Evolutionary conservation across 345 rosid genomes (phyloP), one percentile per base, ranked within the genome.

Genomic region (Citrus glauca): DNA sequence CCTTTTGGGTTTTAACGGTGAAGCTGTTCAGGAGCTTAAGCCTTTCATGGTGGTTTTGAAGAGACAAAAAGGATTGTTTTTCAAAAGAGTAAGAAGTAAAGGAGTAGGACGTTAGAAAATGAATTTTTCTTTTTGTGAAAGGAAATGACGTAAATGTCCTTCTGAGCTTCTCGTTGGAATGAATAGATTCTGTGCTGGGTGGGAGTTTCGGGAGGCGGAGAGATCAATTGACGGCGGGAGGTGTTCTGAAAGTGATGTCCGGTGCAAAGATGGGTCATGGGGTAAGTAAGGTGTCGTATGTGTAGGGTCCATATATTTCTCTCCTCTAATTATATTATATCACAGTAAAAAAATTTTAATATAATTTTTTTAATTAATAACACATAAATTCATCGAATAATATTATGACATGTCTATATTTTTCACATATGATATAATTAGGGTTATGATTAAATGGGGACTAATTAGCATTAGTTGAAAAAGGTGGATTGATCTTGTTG

Each of bases 401-500:
- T 1, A 53, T 5, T 0, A 53, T 53, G 0, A 53, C 22, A 53
- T 19, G 1, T 53, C 1, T 4, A 17, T 50, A 50, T 45, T 11
- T 45, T 45, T 0, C 4, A 45, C 3, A 45, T 45, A 13, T 3
- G 2, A 17, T 7, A 53, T 53, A 53, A 53, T 53, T 53, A 53
- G 2, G 22, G 2, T 53, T 17, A 14, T 2, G 22, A 53, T 53
- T 1, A 0, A 1, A 5, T 16, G 2, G 0, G 0, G 1, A 53
- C 0, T 0, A 1, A 53, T 0, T 3, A 1, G 0, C 57, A 1
- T 53, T 17, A 1, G 0, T 6, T 17, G 7, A 17, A 19, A 14
- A 53, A 53, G 19, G 1, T 17, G 5, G 1, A 50, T 10, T 16
- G 22, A 50, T 50, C 4, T 17, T 53, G 17, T 17, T 11, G 1